A percentile compares a stretch with the other conserved stretches of the same genome.
phyloP scores from a whole-genome alignment of 495 filamentous ascomycete species.

The Penicillium nucicola region DNA sequence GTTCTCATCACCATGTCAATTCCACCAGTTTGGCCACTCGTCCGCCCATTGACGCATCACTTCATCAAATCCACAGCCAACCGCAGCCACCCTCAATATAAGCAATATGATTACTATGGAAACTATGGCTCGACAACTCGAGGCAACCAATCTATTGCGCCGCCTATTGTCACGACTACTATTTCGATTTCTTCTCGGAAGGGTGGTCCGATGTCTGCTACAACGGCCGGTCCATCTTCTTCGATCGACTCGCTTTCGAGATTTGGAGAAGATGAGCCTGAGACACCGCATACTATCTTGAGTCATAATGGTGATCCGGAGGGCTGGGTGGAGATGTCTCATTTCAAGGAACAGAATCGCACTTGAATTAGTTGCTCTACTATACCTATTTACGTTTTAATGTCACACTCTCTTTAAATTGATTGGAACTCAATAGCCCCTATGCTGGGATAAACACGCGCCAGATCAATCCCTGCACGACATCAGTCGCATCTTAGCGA shows the following conservation, averaged over 20 bases:
- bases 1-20: conserved; percentile 28
- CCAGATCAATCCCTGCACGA: too few relatives aligned
- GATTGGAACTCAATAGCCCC: too few relatives aligned
- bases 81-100: conserved; percentile 8
- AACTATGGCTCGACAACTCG: conserved; percentile 2
- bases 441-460: too few relatives aligned
- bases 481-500: too few relatives aligned
- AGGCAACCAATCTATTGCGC: conserved; percentile 11
- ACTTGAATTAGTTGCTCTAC: background rate
- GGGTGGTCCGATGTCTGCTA: background rate
- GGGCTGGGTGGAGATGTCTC: conserved; percentile 16
- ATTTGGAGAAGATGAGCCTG: background rate
- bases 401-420: background rate
- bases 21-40: conserved; percentile 24
- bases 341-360: background rate
- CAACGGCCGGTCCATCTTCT: background rate
- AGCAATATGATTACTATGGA: conserved; percentile 6
- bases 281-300: conserved; percentile 8
- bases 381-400: background rate
- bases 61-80: conserved; percentile 20
- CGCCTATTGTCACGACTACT: conserved; percentile 20
- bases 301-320: background rate
- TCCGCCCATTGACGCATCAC: conserved; percentile 21
- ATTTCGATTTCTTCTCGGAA: conserved; percentile 19
- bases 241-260: background rate